phyloP scores from a whole-genome alignment of 2,329 filamentous ascomycete species.

The Xylariaceae sp. region DNA sequence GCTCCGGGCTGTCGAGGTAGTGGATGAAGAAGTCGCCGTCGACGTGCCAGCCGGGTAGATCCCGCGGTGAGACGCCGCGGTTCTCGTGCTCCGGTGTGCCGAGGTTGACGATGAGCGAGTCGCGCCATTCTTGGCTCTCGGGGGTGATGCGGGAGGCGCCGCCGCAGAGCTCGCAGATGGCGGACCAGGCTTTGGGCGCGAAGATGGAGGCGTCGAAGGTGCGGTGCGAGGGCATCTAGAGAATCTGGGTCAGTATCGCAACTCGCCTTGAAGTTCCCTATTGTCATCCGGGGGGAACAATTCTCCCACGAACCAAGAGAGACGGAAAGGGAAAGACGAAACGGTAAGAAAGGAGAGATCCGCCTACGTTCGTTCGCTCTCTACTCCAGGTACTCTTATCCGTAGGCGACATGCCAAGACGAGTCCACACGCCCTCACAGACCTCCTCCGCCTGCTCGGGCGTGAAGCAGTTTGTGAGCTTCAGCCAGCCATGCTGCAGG shows the following conservation, averaged over 20 bases:
- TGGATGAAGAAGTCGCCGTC: slow-evolving; percentile 70
- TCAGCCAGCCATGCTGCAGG: slow-evolving; percentile 50
- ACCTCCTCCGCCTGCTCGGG: slow-evolving; percentile 29
- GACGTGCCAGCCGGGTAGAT: slow-evolving; percentile 59
- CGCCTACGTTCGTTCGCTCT: slow-evolving; percentile 50
- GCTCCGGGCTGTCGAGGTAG: slow-evolving; percentile 65
- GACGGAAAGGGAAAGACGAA: neutral
- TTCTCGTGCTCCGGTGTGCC: slow-evolving; percentile 51
- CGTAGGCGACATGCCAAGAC: slow-evolving; percentile 58
- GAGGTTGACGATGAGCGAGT: slow-evolving; percentile 65
- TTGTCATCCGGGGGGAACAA: no score
- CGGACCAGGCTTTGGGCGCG: slow-evolving; percentile 60
- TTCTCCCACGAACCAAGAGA: no score
- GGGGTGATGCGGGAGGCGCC: slow-evolving; percentile 51
- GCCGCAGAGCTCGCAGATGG: slow-evolving; percentile 61
- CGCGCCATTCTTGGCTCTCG: slow-evolving; percentile 54
- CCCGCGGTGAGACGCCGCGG: slow-evolving; percentile 44
- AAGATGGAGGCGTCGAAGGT: slow-evolving; percentile 49
- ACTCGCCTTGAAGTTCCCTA: neutral
- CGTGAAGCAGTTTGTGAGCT: slow-evolving; percentile 43
- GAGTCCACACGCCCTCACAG: slow-evolving; percentile 53
- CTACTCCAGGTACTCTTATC: slow-evolving; percentile 62
- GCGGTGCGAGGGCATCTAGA: slow-evolving; percentile 51
- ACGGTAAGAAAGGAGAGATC: neutral
- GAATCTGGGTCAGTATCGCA: neutral